phyloP scores from a whole-genome alignment of 805 yeast species.

The Hanseniaspora pseudoguilliermondii region DNA sequence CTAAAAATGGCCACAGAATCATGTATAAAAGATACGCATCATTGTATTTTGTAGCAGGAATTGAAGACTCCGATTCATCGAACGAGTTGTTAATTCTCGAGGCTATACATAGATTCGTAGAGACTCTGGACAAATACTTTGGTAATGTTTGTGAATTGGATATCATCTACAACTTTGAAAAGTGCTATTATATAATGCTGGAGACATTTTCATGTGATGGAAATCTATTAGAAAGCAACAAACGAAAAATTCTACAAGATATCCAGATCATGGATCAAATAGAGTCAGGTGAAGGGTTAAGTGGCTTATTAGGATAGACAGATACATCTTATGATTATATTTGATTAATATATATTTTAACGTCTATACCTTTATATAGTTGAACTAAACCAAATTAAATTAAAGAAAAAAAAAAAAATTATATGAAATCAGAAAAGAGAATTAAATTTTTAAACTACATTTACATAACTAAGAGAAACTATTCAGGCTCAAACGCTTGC shows the following conservation, averaged over 20 bases:
- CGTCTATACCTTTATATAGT: too few relatives aligned
- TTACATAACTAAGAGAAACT: conserved; percentile 4
- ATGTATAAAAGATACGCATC: conserved; percentile 91
- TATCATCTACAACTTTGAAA: conserved; percentile 87
- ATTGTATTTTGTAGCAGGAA: conserved; percentile 76
- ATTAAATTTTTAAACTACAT: background rate
- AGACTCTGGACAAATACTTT: conserved; percentile 88
- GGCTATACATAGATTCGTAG: conserved; percentile 83
- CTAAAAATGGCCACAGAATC: conserved; percentile 39
- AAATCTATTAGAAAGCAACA: conserved; percentile 68
- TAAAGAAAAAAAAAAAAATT: background rate
- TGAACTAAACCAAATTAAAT: too few relatives aligned
- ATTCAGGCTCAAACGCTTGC: conserved; percentile 62
- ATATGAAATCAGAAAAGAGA: background rate
- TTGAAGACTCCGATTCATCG: conserved; percentile 41
- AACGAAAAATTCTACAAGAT: conserved; percentile 61
- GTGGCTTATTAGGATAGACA: conserved; percentile 29
- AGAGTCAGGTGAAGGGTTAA: conserved; percentile 60
- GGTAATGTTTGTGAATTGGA: conserved; percentile 95
- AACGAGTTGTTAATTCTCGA: conserved; percentile 82
- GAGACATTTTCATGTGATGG: conserved; percentile 79
- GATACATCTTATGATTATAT: background rate
- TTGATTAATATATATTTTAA: background rate
- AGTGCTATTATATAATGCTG: conserved; percentile 84
- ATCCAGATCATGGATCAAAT: conserved; percentile 78